Evolutionary conservation across 2,329 filamentous ascomycete species (phyloP).

Genomic region (Penicillium hordei): DNA sequence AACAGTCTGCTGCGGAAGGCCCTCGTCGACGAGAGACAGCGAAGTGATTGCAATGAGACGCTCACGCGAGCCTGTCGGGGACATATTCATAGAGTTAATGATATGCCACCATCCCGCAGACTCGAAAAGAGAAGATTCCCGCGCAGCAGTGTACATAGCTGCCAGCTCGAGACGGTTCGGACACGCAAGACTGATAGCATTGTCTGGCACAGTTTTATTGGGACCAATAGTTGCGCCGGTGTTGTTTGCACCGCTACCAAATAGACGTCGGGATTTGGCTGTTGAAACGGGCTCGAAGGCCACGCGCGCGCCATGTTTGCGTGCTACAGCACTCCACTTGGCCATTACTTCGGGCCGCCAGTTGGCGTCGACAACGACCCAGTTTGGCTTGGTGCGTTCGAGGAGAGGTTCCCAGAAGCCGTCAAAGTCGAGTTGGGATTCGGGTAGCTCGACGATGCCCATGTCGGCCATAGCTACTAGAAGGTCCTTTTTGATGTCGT

Average conservation of each 20-base stretch:
- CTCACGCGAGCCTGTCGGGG: constrained; percentile 65
- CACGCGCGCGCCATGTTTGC: constrained; percentile 57
- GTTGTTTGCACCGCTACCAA: constrained; percentile 41
- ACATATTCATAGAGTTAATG: constrained; percentile 76
- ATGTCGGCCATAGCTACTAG: constrained; percentile 96
- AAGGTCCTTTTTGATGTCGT: constrained; percentile 78
- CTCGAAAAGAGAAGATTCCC: constrained; percentile 66
- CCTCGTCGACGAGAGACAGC: constrained; percentile 68
- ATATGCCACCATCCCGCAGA: constrained; percentile 72
- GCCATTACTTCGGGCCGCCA: constrained; percentile 69
- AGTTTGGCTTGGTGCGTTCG: constrained; percentile 60
- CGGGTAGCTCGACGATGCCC: constrained; percentile 66
- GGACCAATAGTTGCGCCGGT: constrained; percentile 32
- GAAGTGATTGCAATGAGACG: constrained; percentile 69
- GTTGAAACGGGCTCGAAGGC: constrained; percentile 89
- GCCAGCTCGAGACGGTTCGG: constrained; percentile 81
- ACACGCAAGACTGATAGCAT: constrained; percentile 71
- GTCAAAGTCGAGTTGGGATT: constrained; percentile 42
- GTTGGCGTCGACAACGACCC: constrained; percentile 84
- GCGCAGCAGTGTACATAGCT: constrained; percentile 73
- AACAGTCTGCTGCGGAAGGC: constrained; percentile 78
- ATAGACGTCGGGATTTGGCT: constrained; percentile 72
- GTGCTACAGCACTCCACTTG: constrained; percentile 65
- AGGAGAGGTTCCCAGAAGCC: constrained; percentile 64
- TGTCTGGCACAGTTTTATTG: constrained; percentile 55